Evolutionary conservation across 2,329 filamentous ascomycete species (phyloP).

Genomic region (Pseudogymnoascus sp.): DNA sequence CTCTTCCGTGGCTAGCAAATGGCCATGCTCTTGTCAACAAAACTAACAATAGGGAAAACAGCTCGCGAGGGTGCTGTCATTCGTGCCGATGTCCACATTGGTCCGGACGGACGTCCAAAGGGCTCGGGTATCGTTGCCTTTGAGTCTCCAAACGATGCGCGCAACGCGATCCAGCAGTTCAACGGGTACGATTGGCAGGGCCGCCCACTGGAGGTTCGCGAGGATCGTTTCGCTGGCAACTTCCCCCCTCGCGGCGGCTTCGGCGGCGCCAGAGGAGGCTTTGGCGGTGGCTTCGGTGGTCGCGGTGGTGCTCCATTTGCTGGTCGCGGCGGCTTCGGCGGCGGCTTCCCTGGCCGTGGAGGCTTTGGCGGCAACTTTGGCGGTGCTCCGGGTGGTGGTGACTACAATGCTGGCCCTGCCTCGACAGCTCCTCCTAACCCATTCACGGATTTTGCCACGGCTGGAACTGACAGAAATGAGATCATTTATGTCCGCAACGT

Average conservation of each 20-base stretch:
- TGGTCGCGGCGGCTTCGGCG: slow-evolving; percentile 52
- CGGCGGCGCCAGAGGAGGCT: slow-evolving; percentile 35
- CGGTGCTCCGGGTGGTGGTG: slow-evolving; percentile 26
- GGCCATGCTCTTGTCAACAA: slow-evolving; percentile 16
- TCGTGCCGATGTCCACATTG: slow-evolving; percentile 88
- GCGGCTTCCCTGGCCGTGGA: slow-evolving; percentile 38
- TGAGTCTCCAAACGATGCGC: slow-evolving; percentile 87
- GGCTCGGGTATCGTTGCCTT: slow-evolving; percentile 96
- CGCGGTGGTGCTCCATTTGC: slow-evolving; percentile 53
- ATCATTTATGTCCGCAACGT: slow-evolving; percentile 96
- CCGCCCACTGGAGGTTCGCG: slow-evolving; percentile 83
- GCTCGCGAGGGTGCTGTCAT: slow-evolving; percentile 70
- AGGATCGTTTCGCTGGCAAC: slow-evolving; percentile 80
- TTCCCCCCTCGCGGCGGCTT: slow-evolving; percentile 38
- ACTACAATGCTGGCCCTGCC: slow-evolving; percentile 32
- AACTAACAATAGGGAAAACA: slow-evolving; percentile 23
- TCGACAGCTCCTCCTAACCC: slow-evolving; percentile 65
- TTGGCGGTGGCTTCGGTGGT: slow-evolving; percentile 46
- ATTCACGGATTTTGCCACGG: slow-evolving; percentile 87
- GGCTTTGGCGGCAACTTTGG: slow-evolving; percentile 42
- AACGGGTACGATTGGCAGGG: slow-evolving; percentile 99
- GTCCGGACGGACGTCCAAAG: slow-evolving; percentile 87
- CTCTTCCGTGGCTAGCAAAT: slow-evolving; percentile 21
- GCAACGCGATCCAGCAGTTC: slow-evolving; percentile 93
- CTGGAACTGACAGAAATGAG: slow-evolving; percentile 74